Percentiles rank a stretch among this genome's conserved stretches.
These are phyloP conservation scores for Verticillium longisporum DNA, from an alignment of 2,329 filamentous ascomycete genomes.

Conservation along the genomic window DNA sequence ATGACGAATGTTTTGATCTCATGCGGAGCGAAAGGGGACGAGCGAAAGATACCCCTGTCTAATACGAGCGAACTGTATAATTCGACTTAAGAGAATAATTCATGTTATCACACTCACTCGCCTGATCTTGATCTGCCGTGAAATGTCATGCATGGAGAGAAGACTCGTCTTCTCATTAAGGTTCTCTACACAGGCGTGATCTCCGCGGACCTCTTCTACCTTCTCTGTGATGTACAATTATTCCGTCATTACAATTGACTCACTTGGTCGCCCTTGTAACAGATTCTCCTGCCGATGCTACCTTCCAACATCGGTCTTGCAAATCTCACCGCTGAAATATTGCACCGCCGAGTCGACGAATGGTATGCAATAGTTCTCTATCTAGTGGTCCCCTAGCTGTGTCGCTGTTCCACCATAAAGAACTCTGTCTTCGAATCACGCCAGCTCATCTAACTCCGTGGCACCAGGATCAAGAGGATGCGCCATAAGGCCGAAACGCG, in stretches of 20 bases:
- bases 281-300: too few relatives aligned
- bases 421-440: neutral
- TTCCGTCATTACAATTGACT: neutral
- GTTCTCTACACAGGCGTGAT: neutral
- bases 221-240: neutral
- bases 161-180: neutral
- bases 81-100: neutral
- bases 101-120: too few relatives aligned
- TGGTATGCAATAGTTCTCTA: too few relatives aligned
- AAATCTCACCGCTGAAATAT: too few relatives aligned
- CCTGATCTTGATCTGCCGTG: too few relatives aligned
- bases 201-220: neutral
- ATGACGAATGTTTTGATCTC: neutral
- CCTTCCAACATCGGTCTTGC: too few relatives aligned
- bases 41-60: neutral
- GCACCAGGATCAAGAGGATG: slow-evolving; percentile 15
- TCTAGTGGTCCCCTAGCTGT: too few relatives aligned
- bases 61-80: neutral
- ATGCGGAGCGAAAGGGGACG: neutral
- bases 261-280: too few relatives aligned
- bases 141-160: neutral
- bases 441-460: slow-evolving; percentile 26
- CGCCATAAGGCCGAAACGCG: slow-evolving; percentile 16
- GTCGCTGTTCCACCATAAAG: too few relatives aligned
- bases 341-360: too few relatives aligned